Conservation (phyloP, 2,329 filamentous ascomycete genomes). For the Incumbomyces delicatus region DNA sequence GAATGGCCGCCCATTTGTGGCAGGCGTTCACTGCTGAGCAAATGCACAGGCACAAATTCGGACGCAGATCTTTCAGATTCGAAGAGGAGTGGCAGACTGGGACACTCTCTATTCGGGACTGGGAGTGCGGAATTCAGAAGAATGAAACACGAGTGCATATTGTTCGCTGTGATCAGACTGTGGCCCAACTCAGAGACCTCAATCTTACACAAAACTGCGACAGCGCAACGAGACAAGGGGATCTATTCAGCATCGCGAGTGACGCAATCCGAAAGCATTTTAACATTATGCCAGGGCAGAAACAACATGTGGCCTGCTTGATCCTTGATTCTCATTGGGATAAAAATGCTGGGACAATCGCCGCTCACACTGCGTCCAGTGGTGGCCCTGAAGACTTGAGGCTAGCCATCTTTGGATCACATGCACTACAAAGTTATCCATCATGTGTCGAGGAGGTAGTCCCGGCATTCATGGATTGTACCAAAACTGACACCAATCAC, state of each 20-base stretch:
- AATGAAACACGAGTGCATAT: conserved; percentile 87
- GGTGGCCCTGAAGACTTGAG: conserved; percentile 59
- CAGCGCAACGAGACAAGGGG: conserved; percentile 58
- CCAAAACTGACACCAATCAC: conserved; percentile 67
- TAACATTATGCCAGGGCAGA: conserved; percentile 62
- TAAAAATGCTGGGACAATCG: conserved; percentile 55
- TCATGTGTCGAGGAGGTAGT: conserved; percentile 81
- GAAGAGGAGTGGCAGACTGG: conserved; percentile 93
- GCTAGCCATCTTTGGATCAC: conserved; percentile 84
- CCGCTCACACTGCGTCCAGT: conserved; percentile 76
- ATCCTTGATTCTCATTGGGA: conserved; percentile 89
- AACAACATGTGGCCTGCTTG: conserved; percentile 77
- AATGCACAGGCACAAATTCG: conserved; percentile 83
- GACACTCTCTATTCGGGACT: conserved; percentile 66
- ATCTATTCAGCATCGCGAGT: conserved; percentile 65
- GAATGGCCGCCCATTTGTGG: conserved; percentile 93
- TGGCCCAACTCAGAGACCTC: conserved; percentile 70
- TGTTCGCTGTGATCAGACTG: conserved; percentile 71
- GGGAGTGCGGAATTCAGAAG: conserved; percentile 61
- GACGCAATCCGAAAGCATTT: conserved; percentile 74
- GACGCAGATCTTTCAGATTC: conserved; percentile 75
- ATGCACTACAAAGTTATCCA: conserved; percentile 85
- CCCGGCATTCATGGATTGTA: conserved; percentile 81
- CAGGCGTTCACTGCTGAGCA: conserved; percentile 95
- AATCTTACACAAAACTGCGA: conserved; percentile 69